Base-by-base conservation (phyloP, 2,329 filamentous ascomycete species). In the Xylariomycetidae sp. region DNA sequence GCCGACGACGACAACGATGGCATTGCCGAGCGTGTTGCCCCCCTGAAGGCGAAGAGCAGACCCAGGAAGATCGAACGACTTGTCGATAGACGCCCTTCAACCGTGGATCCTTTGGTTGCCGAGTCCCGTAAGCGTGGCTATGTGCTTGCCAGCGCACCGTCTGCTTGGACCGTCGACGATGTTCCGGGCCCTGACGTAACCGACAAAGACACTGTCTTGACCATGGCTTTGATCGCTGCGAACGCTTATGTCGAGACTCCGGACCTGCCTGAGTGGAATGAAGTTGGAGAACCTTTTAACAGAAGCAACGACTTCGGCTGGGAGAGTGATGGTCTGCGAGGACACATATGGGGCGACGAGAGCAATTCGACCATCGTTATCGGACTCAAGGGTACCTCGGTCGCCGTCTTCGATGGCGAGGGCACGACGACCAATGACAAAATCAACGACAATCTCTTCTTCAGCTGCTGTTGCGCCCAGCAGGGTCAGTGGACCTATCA, bases 381-480 rank as follows among this genome's bases (percentile, higher is more conserved):
- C 44, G 89, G 87, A 5, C 63, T 98, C 36, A 98, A 98, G 63
- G 92, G 90, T 34, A 95, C 89, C 0, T 85, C 82, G 1, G 77
- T 82, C 2, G 90, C 92, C 10, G 80, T 96, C 4, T 96, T 95
- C 54, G 90, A 96, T 57, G 92, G 92, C n/a, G 85, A 90, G 23
- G 90, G 89, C 32, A 96, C 92, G 1, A 96, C 90, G 0, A 94
- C 88, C 17, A 95, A 95, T 48, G 92, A 98, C 64, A 98, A 98
- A 65, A 70, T 89, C 52, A 98, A 96, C 57, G 92, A 98, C 61
- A 98, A 98, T 56, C 70, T 98, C 8, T 95, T 94, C 61, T 95
- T 95, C 64, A 94, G 89, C 54, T 98, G 92, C 64, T 98, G 92
- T 60, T 98, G 92, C 61, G 92, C 79, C 4, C 88, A 95, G 61